phyloP scores from a whole-genome alignment of 495 filamentous ascomycete species.

The Pyrenopolyporus hunteri region DNA sequence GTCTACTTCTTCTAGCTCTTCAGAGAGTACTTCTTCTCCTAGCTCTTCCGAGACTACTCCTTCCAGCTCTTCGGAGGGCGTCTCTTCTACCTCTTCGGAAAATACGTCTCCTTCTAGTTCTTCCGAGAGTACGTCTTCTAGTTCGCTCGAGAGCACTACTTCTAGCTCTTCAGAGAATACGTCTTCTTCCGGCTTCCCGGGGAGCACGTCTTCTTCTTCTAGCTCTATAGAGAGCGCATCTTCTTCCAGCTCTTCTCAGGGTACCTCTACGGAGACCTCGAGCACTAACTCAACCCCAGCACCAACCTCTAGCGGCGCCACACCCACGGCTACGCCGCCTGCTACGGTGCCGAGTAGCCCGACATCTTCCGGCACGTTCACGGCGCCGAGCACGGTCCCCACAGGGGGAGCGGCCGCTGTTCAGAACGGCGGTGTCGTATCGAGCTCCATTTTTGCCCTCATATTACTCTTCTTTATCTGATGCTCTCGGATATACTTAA shows the following conservation, averaged over 20 bases:
- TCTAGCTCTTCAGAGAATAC: neutral
- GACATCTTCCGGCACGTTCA: slow-evolving; percentile 5
- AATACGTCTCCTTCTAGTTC: slow-evolving; percentile 4
- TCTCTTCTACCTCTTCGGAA: neutral
- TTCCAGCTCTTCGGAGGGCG: slow-evolving; percentile 12
- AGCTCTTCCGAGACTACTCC: too few species aligned
- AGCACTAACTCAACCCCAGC: slow-evolving; percentile 8
- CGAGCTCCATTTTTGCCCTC: slow-evolving; percentile 15
- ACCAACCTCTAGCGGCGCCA: neutral
- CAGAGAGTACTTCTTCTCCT: neutral
- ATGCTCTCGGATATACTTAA: slow-evolving; percentile 10
- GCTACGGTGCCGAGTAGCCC: slow-evolving; percentile 12
- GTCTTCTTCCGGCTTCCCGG: neutral
- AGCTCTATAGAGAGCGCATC: slow-evolving; percentile 5
- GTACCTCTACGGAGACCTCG: slow-evolving; percentile 14
- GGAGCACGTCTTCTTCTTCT: neutral
- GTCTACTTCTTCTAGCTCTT: neutral
- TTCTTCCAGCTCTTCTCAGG: slow-evolving; percentile 6
- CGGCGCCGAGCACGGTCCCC: slow-evolving; percentile 14
- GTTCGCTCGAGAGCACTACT: neutral
- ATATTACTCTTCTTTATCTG: slow-evolving; percentile 23
- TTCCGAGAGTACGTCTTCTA: neutral
- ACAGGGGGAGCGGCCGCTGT: slow-evolving; percentile 16
- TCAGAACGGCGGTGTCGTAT: neutral
- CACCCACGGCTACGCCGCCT: slow-evolving; percentile 16